Evolutionary conservation across 192 early-diverging fungal species (phyloP), one percentile per base, ranked within the genome.

Genomic region (Backusella tarrabulga): DNA sequence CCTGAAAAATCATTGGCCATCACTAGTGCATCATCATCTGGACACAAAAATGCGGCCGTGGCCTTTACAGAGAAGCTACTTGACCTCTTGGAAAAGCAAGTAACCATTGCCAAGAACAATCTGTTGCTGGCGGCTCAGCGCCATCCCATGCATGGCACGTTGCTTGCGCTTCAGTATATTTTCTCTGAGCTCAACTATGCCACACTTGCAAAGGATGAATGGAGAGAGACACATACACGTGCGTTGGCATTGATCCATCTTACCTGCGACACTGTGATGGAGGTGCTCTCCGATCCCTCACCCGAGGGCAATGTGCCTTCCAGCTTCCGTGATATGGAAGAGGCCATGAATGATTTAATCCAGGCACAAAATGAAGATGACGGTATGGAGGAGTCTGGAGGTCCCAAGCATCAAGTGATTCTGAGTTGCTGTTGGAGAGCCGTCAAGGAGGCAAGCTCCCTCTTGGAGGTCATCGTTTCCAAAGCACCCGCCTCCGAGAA

Each of bases 351-450:
- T 44, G 85, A 85, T n/a, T 75, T 89, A 7, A 80, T 89, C 21
- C 79, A 79, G 40, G 77, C 82, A 5, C 79, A 69, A 42, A 79
- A 83, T 4, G 87, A 85, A 42, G 86, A 80, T 5, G 85, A 84
- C 21, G 85, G 84, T 54, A 85, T 77, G 4, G 86, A 85, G 17
- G 72, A 76, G 50, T 77, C 77, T 6, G 68, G 83, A 63, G 80
- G 92, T 54, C 78, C 91, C 68, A 93, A 95, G 19, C 92, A 95
- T 72, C 96, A 97, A 76, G 88, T 96, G 5, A 93, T 97, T 68
- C 76, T 98, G 67, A 94, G 94, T 74, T 93, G 92, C 73, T 97
- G 95, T 83, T 98, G 96, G 93, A 87, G 96, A 71, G 93, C 95
- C 17, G 91, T 98, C 67, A 97, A 97, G 79, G 94, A 96, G 77